Conservation (phyloP, 164 flowering plant species). For the Kingdonia uniflora region DNA sequence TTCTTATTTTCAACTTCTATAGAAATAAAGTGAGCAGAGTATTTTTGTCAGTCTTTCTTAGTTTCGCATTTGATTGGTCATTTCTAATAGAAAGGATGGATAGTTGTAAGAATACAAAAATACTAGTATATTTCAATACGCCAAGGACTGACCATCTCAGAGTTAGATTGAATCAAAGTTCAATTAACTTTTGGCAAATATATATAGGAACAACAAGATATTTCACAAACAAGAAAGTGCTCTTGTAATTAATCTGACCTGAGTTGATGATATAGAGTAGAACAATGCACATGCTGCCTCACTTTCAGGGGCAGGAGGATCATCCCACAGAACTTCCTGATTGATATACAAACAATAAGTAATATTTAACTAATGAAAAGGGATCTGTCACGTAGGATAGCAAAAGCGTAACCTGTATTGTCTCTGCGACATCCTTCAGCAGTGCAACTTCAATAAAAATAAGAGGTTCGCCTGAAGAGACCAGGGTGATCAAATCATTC, state of each 20-base stretch:
- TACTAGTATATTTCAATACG: too few relatives aligned
- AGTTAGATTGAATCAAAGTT: too few relatives aligned
- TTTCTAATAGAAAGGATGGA: too few relatives aligned
- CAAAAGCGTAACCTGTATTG: slow-evolving; percentile 54
- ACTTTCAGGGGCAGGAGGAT: slow-evolving; percentile 73
- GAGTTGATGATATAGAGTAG: slow-evolving; percentile 92
- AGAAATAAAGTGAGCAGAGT: too few relatives aligned
- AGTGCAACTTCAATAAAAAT: slow-evolving; percentile 97
- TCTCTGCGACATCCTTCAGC: slow-evolving; percentile 63
- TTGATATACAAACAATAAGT: slow-evolving; percentile 8
- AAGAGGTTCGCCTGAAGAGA: slow-evolving; percentile 74
- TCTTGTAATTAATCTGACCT: slow-evolving; percentile 29
- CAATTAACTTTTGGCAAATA: too few relatives aligned
- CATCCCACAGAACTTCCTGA: slow-evolving; percentile 88
- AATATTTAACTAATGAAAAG: slow-evolving; percentile 1
- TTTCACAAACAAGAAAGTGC: too few relatives aligned
- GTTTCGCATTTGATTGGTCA: too few relatives aligned
- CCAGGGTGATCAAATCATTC: slow-evolving; percentile 1
- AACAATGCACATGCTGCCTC: slow-evolving; percentile 87
- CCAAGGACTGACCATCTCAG: too few relatives aligned
- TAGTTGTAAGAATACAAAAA: too few relatives aligned
- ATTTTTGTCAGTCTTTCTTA: too few relatives aligned
- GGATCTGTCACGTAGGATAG: not conserved
- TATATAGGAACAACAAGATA: too few relatives aligned
- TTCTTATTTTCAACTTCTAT: too few relatives aligned